phyloP scores from a whole-genome alignment of 306 rosid species.

The Ormosia semicastrata region DNA sequence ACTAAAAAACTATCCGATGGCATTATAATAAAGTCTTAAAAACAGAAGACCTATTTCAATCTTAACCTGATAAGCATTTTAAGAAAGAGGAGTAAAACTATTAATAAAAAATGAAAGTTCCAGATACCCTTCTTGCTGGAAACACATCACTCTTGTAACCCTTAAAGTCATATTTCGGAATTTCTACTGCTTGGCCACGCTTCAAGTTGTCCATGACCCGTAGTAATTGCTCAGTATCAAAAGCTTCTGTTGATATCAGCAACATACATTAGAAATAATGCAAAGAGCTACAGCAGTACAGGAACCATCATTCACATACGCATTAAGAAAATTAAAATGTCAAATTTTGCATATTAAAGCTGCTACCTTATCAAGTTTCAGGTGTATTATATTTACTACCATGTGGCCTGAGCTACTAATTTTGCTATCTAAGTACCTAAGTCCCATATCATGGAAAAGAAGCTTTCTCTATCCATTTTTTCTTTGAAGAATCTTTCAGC shows the following conservation, averaged over 20 bases:
- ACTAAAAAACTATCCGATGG: background rate
- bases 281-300: slow-evolving; percentile 2
- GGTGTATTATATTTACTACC: background rate
- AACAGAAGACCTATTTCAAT: slow-evolving; percentile 8
- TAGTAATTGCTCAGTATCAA: slow-evolving; percentile 77
- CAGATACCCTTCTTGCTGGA: slow-evolving; percentile 89
- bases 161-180: slow-evolving; percentile 95
- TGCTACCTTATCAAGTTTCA: slow-evolving; percentile 1
- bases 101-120: background rate
- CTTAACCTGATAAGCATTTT: background rate
- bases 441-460: background rate
- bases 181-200: slow-evolving; percentile 89
- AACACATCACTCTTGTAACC: slow-evolving; percentile 74
- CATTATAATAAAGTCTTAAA: slow-evolving; percentile 6
- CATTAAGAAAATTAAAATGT: background rate
- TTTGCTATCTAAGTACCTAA: background rate
- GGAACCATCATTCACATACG: slow-evolving; percentile 20
- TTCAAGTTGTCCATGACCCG: slow-evolving; percentile 78
- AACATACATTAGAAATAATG: slow-evolving; percentile 27
- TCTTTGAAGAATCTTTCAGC: background rate
- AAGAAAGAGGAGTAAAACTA: background rate
- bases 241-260: slow-evolving; percentile 72
- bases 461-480: background rate
- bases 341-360: slow-evolving; percentile 2
- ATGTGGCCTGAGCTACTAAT: slow-evolving; percentile 3